Conservation (phyloP, 306 rosid species). For the Carpinus fangiana region DNA sequence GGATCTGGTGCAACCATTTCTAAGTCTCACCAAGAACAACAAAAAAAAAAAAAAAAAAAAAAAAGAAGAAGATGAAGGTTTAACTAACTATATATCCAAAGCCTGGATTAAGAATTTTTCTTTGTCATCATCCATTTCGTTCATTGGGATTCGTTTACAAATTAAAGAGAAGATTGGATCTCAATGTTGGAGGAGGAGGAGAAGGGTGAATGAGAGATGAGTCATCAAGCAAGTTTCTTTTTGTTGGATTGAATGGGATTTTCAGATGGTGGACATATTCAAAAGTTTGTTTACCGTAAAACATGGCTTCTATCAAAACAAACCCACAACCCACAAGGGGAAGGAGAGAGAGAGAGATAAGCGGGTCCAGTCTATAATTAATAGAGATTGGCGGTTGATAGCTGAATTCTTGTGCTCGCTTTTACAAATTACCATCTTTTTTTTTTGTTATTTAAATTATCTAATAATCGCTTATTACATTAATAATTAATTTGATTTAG, state of each 20-base stretch:
- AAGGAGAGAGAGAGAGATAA: constrained; percentile 37
- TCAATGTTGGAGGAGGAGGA: neutral
- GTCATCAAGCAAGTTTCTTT: constrained; percentile 3
- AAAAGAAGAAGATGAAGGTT: constrained; percentile 14
- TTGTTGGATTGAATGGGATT: constrained; percentile 29
- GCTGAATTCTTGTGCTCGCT: neutral
- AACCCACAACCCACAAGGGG: constrained; percentile 17
- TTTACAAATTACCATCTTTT: neutral
- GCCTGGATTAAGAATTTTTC: constrained; percentile 21
- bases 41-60: neutral
- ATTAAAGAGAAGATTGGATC: constrained; percentile 7
- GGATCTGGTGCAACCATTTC: constrained; percentile 61
- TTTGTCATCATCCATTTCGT: constrained; percentile 44
- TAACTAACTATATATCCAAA: constrained; percentile 6
- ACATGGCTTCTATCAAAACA: constrained; percentile 30
- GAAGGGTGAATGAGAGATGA: constrained; percentile 13
- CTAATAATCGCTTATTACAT: too few species aligned
- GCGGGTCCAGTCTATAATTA: constrained; percentile 32
- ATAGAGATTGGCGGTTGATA: neutral
- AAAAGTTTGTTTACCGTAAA: constrained; percentile 40
- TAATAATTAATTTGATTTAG: too few species aligned
- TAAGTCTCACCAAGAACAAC: neutral
- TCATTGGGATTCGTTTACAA: constrained; percentile 7
- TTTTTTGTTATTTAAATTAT: too few species aligned
- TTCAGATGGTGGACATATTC: constrained; percentile 37